Evolutionary conservation across 2,329 filamentous ascomycete genomes (phyloP).

Genomic region (Claviceps sp.): DNA sequence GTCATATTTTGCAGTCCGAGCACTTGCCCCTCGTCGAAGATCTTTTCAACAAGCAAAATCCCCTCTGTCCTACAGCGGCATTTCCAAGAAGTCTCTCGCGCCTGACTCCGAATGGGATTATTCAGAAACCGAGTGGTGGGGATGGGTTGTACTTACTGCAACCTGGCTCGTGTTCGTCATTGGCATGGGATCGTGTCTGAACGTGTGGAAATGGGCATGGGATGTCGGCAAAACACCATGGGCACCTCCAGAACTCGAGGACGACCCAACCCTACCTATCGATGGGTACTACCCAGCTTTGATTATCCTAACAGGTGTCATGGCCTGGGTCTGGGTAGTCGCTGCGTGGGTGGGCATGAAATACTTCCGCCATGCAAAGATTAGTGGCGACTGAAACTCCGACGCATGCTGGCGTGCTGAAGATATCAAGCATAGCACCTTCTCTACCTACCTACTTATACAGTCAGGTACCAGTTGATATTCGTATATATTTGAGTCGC

Average conservation of each 20-base stretch:
- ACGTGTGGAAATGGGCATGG: conserved; percentile 98
- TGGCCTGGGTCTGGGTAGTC: conserved; percentile 98
- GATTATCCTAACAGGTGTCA: conserved; percentile 83
- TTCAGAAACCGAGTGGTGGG: conserved; percentile 93
- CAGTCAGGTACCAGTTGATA: neutral
- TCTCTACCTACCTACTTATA: neutral
- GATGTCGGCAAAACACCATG: conserved; percentile 94
- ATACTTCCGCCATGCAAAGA: conserved; percentile 95
- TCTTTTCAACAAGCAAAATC: conserved; percentile 43
- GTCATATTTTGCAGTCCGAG: conserved; percentile 42
- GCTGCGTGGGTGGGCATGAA: conserved; percentile 99
- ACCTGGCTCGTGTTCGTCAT: conserved; percentile 96
- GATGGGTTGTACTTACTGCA: conserved; percentile 78
- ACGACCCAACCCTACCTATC: conserved; percentile 88
- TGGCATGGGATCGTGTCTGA: conserved; percentile 90
- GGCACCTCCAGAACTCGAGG: conserved; percentile 85
- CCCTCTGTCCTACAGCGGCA: conserved; percentile 41
- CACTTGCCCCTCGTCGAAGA: conserved; percentile 30
- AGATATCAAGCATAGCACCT: neutral
- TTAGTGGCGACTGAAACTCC: conserved; percentile 43
- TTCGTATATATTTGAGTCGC: neutral
- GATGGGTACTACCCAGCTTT: conserved; percentile 94
- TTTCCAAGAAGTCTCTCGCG: conserved; percentile 34
- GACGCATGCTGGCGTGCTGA: neutral
- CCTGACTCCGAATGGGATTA: conserved; percentile 66